Evolutionary conservation across 2,329 filamentous ascomycete species (phyloP).

Genomic region (Fusarium sp.): DNA sequence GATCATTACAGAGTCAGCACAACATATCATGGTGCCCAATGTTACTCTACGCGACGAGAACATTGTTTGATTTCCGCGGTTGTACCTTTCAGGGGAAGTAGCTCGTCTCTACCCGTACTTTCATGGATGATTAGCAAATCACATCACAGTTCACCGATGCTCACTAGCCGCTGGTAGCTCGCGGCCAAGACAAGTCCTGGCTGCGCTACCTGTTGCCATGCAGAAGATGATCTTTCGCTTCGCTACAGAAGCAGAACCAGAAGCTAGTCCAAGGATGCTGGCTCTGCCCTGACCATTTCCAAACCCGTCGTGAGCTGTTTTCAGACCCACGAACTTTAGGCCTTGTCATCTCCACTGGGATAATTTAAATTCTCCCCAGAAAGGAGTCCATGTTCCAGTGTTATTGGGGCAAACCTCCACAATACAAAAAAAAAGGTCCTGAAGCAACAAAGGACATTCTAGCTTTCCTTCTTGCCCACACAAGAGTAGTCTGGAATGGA

Average conservation of each 20-base stretch:
- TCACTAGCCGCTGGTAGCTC: constrained; percentile 40
- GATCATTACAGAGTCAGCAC: background rate
- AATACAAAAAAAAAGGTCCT: constrained; percentile 1
- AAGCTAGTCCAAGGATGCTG: constrained; percentile 26
- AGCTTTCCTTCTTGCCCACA: too few relatives aligned
- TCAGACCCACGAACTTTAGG: constrained; percentile 26
- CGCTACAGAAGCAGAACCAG: constrained; percentile 13
- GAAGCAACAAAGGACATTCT: constrained; percentile 15
- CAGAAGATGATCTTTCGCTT: constrained; percentile 33
- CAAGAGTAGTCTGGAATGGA: constrained; percentile 21
- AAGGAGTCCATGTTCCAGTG: constrained; percentile 11
- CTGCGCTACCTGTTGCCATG: constrained; percentile 29
- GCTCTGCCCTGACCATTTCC: constrained; percentile 14
- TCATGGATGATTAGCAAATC: constrained; percentile 28
- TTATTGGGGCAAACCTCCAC: constrained; percentile 2
- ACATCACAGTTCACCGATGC: constrained; percentile 33
- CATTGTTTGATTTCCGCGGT: constrained; percentile 7
- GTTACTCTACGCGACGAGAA: background rate
- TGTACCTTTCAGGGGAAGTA: constrained; percentile 24
- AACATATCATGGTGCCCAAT: background rate
- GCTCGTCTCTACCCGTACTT: constrained; percentile 12
- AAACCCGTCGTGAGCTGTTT: constrained; percentile 39
- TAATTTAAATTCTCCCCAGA: constrained; percentile 27
- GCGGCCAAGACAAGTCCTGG: constrained; percentile 34
- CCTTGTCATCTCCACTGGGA: constrained; percentile 35